phyloP scores from a whole-genome alignment of 306 rosid genomes.

The Prunus armeniaca region DNA sequence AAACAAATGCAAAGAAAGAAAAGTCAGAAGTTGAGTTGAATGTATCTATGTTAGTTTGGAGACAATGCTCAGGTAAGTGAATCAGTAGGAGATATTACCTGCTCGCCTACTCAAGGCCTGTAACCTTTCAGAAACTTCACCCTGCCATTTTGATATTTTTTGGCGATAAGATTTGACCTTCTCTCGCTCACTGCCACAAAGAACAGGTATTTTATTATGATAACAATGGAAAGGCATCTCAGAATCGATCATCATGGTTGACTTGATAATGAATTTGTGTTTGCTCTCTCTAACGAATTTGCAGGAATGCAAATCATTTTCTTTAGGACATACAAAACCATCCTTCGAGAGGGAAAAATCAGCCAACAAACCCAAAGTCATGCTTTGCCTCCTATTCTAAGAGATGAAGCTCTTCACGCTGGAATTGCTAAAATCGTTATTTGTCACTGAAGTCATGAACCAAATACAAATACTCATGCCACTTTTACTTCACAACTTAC shows the following conservation, averaged over 20 bases:
- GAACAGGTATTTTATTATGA: slow-evolving; percentile 17
- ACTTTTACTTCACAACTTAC: not conserved
- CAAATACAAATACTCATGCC: not conserved
- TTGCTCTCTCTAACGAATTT: not conserved
- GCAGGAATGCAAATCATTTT: not conserved
- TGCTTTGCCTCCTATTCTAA: not conserved
- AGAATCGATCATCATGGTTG: not conserved
- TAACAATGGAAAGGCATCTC: slow-evolving; percentile 1
- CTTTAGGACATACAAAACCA: not conserved
- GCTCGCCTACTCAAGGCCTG: slow-evolving; percentile 66
- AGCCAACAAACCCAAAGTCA: not conserved
- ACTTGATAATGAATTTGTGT: not conserved
- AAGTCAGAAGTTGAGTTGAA: slow-evolving; percentile 18
- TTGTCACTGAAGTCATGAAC: not conserved
- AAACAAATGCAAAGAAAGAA: slow-evolving; percentile 12
- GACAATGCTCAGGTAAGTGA: slow-evolving; percentile 9
- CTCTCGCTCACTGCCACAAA: slow-evolving; percentile 65
- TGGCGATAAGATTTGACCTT: slow-evolving; percentile 83
- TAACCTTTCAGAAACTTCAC: slow-evolving; percentile 82
- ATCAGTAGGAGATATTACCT: slow-evolving; percentile 45
- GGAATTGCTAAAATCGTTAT: not conserved
- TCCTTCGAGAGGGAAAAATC: not conserved
- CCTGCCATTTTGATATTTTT: slow-evolving; percentile 90
- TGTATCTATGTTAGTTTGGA: not conserved
- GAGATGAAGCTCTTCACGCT: not conserved